phyloP scores from a whole-genome alignment of 306 rosid genomes.

The Quercus gilva region DNA sequence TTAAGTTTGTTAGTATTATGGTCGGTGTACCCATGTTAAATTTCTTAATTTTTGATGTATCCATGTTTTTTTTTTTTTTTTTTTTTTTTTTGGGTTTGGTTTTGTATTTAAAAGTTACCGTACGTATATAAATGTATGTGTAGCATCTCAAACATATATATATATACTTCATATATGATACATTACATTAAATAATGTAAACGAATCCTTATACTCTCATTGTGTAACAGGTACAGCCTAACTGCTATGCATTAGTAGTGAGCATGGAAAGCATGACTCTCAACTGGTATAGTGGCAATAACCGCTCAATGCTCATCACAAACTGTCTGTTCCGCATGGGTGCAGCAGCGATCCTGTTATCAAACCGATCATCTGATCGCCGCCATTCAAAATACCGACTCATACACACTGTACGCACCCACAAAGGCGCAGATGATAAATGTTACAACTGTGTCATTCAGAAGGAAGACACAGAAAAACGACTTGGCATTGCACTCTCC shows the following conservation, averaged over 20 bases:
- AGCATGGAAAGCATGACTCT: constrained; percentile 7
- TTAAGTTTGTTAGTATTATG: too few species aligned
- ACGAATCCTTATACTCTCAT: too few species aligned
- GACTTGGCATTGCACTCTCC: background rate
- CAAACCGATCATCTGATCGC: background rate
- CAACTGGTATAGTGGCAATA: background rate
- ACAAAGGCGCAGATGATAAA: constrained; percentile 1
- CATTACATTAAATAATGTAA: too few species aligned
- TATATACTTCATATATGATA: too few species aligned
- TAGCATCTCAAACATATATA: too few species aligned
- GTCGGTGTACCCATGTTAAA: too few species aligned
- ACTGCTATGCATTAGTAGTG: background rate
- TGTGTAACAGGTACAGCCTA: background rate
- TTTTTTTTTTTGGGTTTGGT: too few species aligned
- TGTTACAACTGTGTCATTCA: background rate
- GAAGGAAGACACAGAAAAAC: background rate
- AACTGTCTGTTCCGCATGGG: constrained; percentile 6
- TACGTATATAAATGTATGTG: too few species aligned
- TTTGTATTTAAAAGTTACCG: too few species aligned
- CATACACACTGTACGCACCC: background rate
- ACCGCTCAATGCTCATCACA: background rate
- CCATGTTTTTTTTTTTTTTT: too few species aligned
- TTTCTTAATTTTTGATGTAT: too few species aligned
- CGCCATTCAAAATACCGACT: constrained; percentile 1
- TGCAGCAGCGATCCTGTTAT: background rate